phyloP scores from a whole-genome alignment of 2,329 filamentous ascomycete species.

The Stachybotrys elegans region DNA sequence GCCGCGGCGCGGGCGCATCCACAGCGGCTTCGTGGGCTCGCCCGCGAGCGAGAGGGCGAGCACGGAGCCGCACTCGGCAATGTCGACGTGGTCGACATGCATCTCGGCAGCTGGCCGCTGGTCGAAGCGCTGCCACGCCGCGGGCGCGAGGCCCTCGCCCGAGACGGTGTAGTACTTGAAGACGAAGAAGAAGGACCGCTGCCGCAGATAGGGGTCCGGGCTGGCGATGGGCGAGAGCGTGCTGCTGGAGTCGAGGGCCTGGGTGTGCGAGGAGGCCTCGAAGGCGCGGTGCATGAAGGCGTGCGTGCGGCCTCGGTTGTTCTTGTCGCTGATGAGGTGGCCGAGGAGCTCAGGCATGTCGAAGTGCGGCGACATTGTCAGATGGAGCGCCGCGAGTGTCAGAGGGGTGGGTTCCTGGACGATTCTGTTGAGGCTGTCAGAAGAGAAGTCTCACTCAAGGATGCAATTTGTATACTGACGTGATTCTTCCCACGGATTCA shows the following conservation, averaged over 20 bases:
- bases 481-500: slow-evolving; percentile 50
- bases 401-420: slow-evolving; percentile 57
- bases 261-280: slow-evolving; percentile 16
- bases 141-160: slow-evolving; percentile 48
- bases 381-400: slow-evolving; percentile 53
- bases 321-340: slow-evolving; percentile 45
- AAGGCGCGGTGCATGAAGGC: slow-evolving; percentile 49
- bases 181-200: slow-evolving; percentile 55
- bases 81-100: slow-evolving; percentile 47
- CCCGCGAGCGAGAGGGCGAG: slow-evolving; percentile 54
- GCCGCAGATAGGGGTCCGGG: slow-evolving; percentile 32
- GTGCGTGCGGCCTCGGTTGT: slow-evolving; percentile 36
- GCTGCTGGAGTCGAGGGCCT: slow-evolving; percentile 6
- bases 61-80: slow-evolving; percentile 54
- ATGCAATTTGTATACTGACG: no score
- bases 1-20: slow-evolving; percentile 43
- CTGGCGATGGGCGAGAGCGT: slow-evolving; percentile 1
- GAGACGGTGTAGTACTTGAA: slow-evolving; percentile 63
- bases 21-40: slow-evolving; percentile 41
- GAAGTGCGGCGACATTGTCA: slow-evolving; percentile 52
- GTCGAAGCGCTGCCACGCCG: slow-evolving; percentile 56
- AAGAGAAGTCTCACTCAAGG: background rate
- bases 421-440: slow-evolving; percentile 33
- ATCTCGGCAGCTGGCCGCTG: slow-evolving; percentile 32
- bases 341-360: slow-evolving; percentile 58